Evolutionary conservation across 1,139 yeast genomes (phyloP), one percentile per base, ranked within the genome.

Genomic region (Saccharomyces uvarum): DNA sequence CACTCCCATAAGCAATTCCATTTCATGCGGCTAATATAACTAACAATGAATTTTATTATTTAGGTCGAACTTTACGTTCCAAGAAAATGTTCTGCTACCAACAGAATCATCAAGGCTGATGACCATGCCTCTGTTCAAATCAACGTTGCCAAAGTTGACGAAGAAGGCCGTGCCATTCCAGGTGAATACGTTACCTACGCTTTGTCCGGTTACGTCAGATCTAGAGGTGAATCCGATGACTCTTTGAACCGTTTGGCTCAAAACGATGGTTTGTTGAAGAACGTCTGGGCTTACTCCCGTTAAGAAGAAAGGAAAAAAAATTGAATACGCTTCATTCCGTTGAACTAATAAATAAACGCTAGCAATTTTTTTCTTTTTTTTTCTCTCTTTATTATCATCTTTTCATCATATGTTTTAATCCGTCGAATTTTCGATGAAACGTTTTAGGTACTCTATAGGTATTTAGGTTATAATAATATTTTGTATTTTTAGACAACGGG

Each of bases 51-150:
- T 38, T 38, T 16, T 38, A 9, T 38, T 19, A 38, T 19, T 14
- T 38, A 89, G 97, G 97, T 93, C 81, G 99, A 95, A 86, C 91
- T 93, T 81, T 93, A 93, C 96, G 96, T 93, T 81, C 99, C 99
- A 84, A 89, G 99, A 88, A 93, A 93, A 85, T 93, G 99, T 85
- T 93, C 98, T 81, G 99, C 99, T 76, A 90, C 99, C 82, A 91
- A 90, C 97, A 91, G 98, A 84, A 90, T 95, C 83, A 91, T 93
- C 86, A 90, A 89, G 86, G 95, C 99, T 75, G 91, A 93, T 85
- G 99, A 93, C 82, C 99, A 93, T 79, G 95, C 98, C 70, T 88
- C 98, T 67, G 98, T 95, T 72, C 99, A 93, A 77, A 82, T 86
- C 78, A 85, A 84, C 84, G 78, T 86, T 68, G 90, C 88, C 71